Conservation (phyloP, 371 early-diverging fungal genomes). For the Apophysomyces variabilis region DNA sequence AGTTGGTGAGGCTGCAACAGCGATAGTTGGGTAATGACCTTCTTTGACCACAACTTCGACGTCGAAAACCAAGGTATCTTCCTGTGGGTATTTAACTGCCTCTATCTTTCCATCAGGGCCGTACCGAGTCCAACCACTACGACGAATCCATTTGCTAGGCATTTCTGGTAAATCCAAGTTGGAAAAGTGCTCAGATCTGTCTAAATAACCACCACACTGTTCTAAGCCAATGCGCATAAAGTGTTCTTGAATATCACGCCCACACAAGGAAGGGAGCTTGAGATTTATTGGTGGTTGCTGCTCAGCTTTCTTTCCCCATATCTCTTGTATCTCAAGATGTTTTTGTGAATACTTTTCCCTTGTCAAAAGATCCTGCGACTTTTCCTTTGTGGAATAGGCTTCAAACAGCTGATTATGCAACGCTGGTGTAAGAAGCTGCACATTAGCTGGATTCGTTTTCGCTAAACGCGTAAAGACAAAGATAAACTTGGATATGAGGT, state of each 20-base stretch:
- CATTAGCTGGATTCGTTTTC: conserved; percentile 51
- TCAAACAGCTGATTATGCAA: conserved; percentile 53
- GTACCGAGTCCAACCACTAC: conserved; percentile 90
- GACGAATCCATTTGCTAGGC: conserved; percentile 66
- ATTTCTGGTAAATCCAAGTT: conserved; percentile 48
- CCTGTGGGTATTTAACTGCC: conserved; percentile 63
- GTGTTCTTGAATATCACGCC: conserved; percentile 78
- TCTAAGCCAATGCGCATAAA: conserved; percentile 77
- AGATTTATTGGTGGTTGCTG: conserved; percentile 49
- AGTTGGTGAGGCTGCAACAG: conserved; percentile 74
- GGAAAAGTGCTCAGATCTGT: conserved; percentile 58
- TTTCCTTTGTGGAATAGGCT: not conserved
- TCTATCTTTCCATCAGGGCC: conserved; percentile 33
- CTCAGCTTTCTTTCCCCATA: conserved; percentile 68
- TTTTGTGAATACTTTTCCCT: conserved; percentile 47
- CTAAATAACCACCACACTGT: conserved; percentile 59
- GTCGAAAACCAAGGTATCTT: conserved; percentile 84
- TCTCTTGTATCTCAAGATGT: conserved; percentile 66
- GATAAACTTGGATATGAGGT: not conserved
- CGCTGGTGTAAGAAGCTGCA: conserved; percentile 56
- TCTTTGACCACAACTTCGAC: conserved; percentile 79
- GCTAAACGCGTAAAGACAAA: conserved; percentile 21
- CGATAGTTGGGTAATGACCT: conserved; percentile 80
- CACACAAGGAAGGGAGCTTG: conserved; percentile 59
- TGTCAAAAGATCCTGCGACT: conserved; percentile 15